Conservation (phyloP, 768 basidiomycete species). For the Mycena maculata region DNA sequence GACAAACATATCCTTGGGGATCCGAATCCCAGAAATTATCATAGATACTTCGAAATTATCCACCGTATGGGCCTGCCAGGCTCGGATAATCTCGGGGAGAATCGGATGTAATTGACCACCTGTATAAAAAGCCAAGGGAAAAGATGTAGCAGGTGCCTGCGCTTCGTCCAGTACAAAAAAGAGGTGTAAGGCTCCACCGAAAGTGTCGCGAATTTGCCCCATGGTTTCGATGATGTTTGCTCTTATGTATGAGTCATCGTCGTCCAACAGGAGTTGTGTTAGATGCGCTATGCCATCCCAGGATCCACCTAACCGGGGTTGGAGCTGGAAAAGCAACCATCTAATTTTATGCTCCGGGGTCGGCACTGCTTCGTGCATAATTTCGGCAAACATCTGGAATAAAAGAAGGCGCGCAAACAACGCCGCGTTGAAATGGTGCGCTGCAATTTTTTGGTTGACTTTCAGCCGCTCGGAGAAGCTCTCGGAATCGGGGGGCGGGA, state of each 20-base stretch:
- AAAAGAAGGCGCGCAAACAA: slow-evolving; percentile 1
- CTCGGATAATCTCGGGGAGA: neutral
- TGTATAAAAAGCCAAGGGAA: neutral
- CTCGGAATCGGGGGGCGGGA: neutral
- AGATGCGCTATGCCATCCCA: neutral
- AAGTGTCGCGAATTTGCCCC: neutral
- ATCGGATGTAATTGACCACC: neutral
- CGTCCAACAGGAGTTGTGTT: neutral
- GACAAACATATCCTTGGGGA: neutral
- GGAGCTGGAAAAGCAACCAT: slow-evolving; percentile 1
- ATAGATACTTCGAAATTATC: neutral
- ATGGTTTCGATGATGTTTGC: neutral
- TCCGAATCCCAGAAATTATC: neutral
- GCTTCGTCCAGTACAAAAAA: neutral
- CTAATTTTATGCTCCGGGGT: neutral
- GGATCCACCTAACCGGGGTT: neutral
- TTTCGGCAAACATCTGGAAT: slow-evolving; percentile 1
- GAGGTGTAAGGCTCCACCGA: slow-evolving; percentile 1
- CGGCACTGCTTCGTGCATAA: neutral
- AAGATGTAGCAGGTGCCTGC: neutral
- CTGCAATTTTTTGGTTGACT: neutral
- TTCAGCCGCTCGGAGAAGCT: neutral
- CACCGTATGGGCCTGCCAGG: neutral
- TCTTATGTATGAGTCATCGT: neutral
- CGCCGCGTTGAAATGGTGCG: neutral